phyloP scores from a whole-genome alignment of 2,329 filamentous ascomycete genomes.

The Shiraia bambusicola region DNA sequence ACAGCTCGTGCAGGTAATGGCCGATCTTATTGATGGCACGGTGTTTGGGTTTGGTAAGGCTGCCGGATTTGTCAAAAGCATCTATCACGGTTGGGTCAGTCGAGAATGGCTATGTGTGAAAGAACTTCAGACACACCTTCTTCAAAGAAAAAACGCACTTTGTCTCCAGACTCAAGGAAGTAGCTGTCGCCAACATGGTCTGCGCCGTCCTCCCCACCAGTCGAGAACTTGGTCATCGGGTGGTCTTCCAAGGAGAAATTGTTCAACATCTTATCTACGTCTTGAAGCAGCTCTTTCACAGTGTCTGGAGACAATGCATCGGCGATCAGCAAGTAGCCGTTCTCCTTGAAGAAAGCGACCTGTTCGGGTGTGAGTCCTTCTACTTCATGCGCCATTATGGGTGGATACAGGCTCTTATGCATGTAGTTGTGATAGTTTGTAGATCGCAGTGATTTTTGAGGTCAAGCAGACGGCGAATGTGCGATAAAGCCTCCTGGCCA shows the following conservation, averaged over 20 bases:
- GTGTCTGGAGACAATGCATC: slow-evolving; percentile 69
- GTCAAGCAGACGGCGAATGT: not conserved
- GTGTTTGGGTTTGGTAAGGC: slow-evolving; percentile 75
- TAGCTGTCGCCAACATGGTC: slow-evolving; percentile 94
- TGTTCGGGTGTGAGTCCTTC: slow-evolving; percentile 70
- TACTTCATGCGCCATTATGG: slow-evolving; percentile 19
- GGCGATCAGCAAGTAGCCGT: slow-evolving; percentile 90
- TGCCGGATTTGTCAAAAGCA: slow-evolving; percentile 69
- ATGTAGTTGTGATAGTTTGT: not conserved
- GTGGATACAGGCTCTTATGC: not conserved
- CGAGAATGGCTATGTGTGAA: not conserved
- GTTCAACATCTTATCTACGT: slow-evolving; percentile 73
- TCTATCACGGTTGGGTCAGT: slow-evolving; percentile 49
- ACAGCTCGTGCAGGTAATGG: slow-evolving; percentile 53
- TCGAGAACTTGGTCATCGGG: slow-evolving; percentile 92
- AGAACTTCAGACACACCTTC: slow-evolving; percentile 53
- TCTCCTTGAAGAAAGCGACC: slow-evolving; percentile 69
- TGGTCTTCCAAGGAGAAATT: slow-evolving; percentile 78
- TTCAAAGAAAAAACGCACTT: slow-evolving; percentile 96
- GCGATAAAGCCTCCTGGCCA: not conserved
- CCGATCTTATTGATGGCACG: slow-evolving; percentile 75
- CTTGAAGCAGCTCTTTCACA: slow-evolving; percentile 67
- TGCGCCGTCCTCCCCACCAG: slow-evolving; percentile 65
- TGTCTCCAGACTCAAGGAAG: slow-evolving; percentile 86
- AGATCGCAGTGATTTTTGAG: not conserved